Percentiles rank a stretch among this genome's conserved stretches.
phyloP scores from a whole-genome alignment of 1,139 yeast genomes.

The Magnusiomyces fungicola region DNA sequence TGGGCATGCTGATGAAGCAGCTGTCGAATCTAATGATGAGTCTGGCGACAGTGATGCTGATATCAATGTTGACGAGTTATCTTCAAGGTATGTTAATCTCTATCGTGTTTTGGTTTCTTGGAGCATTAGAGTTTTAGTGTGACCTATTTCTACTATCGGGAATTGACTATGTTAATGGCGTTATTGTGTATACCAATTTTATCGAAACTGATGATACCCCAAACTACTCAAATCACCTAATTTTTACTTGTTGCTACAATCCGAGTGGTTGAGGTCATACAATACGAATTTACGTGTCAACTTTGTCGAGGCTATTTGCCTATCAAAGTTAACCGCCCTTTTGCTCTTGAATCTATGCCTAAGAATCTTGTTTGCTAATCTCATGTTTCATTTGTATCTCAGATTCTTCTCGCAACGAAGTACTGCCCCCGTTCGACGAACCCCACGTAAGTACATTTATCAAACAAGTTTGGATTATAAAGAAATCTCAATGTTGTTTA shows the following conservation, averaged over 20 bases:
- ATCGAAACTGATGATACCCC: no score
- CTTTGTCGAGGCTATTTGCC: no score
- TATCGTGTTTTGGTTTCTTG: no score
- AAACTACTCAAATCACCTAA: no score
- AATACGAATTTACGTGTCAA: neutral
- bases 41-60: conserved; percentile 4
- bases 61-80: neutral
- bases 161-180: no score
- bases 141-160: no score
- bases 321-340: neutral
- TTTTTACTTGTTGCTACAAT: neutral
- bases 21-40: conserved; percentile 3
- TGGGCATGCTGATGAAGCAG: conserved; percentile 2
- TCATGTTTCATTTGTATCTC: neutral
- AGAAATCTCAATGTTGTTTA: neutral
- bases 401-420: conserved; percentile 1
- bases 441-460: neutral
- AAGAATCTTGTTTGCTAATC: no score
- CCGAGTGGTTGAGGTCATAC: neutral
- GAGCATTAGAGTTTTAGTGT: no score
- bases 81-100: neutral
- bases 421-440: neutral
- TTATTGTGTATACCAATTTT: no score
- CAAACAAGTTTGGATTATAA: neutral
- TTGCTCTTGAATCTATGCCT: neutral